Conservation (phyloP, 106 monocot species). For the Agapanthus africanus region DNA sequence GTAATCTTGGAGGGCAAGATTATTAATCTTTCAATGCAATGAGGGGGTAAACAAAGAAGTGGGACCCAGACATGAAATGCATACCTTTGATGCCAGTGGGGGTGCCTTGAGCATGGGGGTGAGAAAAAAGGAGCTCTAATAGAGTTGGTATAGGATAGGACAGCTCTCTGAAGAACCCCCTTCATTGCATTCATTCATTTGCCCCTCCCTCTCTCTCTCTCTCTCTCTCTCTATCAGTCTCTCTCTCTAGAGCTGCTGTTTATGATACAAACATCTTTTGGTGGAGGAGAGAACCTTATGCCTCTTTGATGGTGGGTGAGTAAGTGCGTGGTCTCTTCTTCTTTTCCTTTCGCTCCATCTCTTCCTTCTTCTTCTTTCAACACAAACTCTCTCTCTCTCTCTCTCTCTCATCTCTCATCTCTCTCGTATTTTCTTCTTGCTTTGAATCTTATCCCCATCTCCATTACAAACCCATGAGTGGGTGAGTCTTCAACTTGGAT, state of each 20-base stretch:
- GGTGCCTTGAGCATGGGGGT: too few relatives aligned
- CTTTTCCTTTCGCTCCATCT: slow-evolving; percentile 5
- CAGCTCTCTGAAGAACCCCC: slow-evolving; percentile 5
- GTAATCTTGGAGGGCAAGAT: too few relatives aligned
- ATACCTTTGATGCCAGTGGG: too few relatives aligned
- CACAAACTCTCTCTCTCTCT: neutral
- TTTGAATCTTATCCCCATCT: neutral
- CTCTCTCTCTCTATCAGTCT: neutral
- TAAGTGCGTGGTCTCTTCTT: slow-evolving; percentile 25
- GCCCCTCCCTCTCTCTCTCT: neutral
- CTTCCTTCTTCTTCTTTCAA: neutral
- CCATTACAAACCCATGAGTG: slow-evolving; percentile 4
- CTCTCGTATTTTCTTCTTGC: neutral
- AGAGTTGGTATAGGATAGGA: slow-evolving; percentile 11
- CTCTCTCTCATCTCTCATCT: neutral
- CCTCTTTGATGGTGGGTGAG: slow-evolving; percentile 34
- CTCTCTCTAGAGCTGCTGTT: slow-evolving; percentile 18
- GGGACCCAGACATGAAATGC: too few relatives aligned
- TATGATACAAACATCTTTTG: slow-evolving; percentile 23
- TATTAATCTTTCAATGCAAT: too few relatives aligned
- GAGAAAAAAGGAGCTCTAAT: too few relatives aligned
- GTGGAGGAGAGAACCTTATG: slow-evolving; percentile 40
- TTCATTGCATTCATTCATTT: slow-evolving; percentile 6
- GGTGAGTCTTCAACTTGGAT: slow-evolving; percentile 8
- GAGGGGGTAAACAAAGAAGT: too few relatives aligned